phyloP scores from a whole-genome alignment of 768 basidiomycete genomes.

The Coprinopsis marcescibilis region DNA sequence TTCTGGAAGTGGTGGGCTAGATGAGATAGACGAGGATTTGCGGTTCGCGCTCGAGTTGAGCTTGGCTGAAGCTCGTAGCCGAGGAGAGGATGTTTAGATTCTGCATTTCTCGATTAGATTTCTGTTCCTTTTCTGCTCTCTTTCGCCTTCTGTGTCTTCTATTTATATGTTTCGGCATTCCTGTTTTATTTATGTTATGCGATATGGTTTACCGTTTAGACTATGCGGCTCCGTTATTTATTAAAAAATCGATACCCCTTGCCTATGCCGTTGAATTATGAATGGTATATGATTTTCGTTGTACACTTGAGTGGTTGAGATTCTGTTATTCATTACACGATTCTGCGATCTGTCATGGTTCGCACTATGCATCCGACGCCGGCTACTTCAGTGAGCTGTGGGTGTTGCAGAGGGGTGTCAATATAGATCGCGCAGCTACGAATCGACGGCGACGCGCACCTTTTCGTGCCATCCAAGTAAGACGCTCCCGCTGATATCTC shows the following conservation, averaged over 20 bases:
- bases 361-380: conserved; percentile 95
- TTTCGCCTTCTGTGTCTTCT: background rate
- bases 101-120: background rate
- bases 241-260: no score
- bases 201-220: no score
- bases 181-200: no score
- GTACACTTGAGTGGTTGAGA: background rate
- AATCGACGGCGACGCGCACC: conserved; percentile 42
- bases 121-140: background rate
- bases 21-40: conserved; percentile 59
- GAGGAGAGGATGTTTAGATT: conserved; percentile 19
- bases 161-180: no score
- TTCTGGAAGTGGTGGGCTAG: conserved; percentile 7
- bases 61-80: conserved; percentile 56
- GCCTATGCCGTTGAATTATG: background rate
- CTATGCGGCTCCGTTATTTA: no score
- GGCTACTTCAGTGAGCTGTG: conserved; percentile 85
- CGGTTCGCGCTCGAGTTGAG: conserved; percentile 64
- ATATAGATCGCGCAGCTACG: background rate
- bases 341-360: conserved; percentile 56
- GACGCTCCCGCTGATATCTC: conserved; percentile 56
- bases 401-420: background rate
- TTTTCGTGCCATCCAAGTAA: conserved; percentile 93
- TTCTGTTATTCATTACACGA: conserved; percentile 28
- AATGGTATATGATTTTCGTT: background rate